Evolutionary conservation across 306 rosid genomes (phyloP).

Genomic region (Carpinus fangiana): DNA sequence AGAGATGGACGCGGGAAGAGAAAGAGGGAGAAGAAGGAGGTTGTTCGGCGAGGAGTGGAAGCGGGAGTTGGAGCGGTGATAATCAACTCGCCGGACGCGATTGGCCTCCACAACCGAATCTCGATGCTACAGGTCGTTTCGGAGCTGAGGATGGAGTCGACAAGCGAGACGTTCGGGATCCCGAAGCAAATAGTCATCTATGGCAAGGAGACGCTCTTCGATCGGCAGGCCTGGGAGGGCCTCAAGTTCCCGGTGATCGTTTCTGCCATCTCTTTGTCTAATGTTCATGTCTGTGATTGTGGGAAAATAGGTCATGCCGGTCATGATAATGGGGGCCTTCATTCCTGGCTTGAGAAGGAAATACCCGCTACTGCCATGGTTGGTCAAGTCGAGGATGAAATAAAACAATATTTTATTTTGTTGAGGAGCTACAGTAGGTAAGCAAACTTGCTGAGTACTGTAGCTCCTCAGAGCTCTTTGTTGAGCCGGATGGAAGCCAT

Average conservation of each 20-base stretch:
- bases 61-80: slow-evolving; percentile 54
- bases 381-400: too few species aligned
- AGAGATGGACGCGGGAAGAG: too few species aligned
- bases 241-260: slow-evolving; percentile 80
- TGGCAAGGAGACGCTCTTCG: slow-evolving; percentile 67
- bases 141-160: slow-evolving; percentile 57
- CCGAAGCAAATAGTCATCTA: slow-evolving; percentile 87
- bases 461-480: too few species aligned
- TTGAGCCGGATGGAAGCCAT: too few species aligned
- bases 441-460: too few species aligned
- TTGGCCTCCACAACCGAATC: slow-evolving; percentile 84
- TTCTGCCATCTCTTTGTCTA: neutral
- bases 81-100: slow-evolving; percentile 72
- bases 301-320: slow-evolving; percentile 55
- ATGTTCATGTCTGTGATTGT: neutral
- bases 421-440: too few species aligned
- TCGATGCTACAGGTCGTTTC: slow-evolving; percentile 94
- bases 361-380: slow-evolving; percentile 52
- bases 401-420: too few species aligned
- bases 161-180: slow-evolving; percentile 70
- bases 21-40: too few species aligned
- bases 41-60: slow-evolving; percentile 76
- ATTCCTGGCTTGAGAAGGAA: slow-evolving; percentile 68
- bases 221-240: slow-evolving; percentile 57
- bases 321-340: slow-evolving; percentile 67